Evolutionary conservation across 129 eudicot species (phyloP), one percentile per base, ranked within the genome.

Genomic region (Logfia minima): DNA sequence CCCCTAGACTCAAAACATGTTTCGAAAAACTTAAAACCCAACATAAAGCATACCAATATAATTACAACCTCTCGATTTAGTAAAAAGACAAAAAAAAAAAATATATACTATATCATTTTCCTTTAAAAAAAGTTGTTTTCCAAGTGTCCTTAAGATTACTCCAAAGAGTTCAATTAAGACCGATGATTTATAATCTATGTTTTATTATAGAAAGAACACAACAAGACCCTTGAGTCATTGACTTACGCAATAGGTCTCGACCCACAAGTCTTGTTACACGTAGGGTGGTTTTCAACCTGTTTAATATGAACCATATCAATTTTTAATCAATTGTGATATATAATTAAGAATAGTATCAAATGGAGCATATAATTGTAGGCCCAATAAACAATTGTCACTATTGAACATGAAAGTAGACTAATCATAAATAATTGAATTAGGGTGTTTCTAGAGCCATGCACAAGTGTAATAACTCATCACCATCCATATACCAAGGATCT

Each of bases 391-490:
- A 69, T 39, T 69, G 81, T 77, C 74, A 53, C 74, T 67, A 52
- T 32, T 78, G 81, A 66, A 22, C 80, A 65, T 66, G 80, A 24
- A 74, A 35, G 69, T 22, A 21, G 69, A 58, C 81, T 78, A 26
- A 69, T 41, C 69, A 68, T 70, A 70, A 39, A 80, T 78, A 80
- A 80, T 74, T 80, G 63, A 80, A 73, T 66, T 65, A 80, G 7
- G 83, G 68, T 41, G 83, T 80, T 80, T 80, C 83, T 80, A 80
- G 83, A 80, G 83, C 52, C 79, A 80, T 80, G 79, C 28, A 73
- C 68, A 63, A 71, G 83, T 80, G 83, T 73, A 37, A 11, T 72
- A 24, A 26, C 60, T 80, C 83, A 72, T 72, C 74, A 62, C 83
- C 83, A 63, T 72, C 60, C 83, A 79, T 48, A 79, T 52, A 51